Conservation (phyloP, 306 rosid species). For the Castanospermum australe region DNA sequence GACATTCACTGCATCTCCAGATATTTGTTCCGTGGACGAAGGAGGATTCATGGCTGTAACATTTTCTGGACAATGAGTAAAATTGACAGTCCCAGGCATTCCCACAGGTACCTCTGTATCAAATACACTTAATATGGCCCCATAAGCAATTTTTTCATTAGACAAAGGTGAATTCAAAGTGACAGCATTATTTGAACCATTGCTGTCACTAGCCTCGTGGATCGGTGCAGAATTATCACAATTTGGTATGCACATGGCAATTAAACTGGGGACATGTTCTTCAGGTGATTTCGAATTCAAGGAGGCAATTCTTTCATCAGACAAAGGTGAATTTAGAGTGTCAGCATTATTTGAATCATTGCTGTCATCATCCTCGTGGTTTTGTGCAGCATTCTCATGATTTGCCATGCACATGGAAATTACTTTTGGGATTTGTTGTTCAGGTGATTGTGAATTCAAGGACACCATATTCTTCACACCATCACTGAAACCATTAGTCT, state of each 20-base stretch:
- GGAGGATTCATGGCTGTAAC: conserved; percentile 26
- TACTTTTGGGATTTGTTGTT: conserved; percentile 26
- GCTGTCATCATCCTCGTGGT: background rate
- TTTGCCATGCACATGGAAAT: background rate
- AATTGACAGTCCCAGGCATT: conserved; percentile 15
- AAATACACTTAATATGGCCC: background rate
- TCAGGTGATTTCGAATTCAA: conserved; percentile 27
- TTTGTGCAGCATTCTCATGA: conserved; percentile 24
- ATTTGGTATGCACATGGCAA: background rate
- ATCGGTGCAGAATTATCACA: background rate
- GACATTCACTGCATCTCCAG: conserved; percentile 6
- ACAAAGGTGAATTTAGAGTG: conserved; percentile 14
- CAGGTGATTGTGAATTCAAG: conserved; percentile 29
- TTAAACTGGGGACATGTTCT: conserved; percentile 24
- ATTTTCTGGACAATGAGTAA: conserved; percentile 7
- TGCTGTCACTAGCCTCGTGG: background rate
- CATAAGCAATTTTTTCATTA: conserved; percentile 29
- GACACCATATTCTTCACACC: conserved; percentile 13
- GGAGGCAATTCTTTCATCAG: conserved; percentile 28
- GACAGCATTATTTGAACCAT: conserved; percentile 21
- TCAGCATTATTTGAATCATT: conserved; percentile 19
- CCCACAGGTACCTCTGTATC: conserved; percentile 17
- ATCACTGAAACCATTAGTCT: conserved; percentile 11
- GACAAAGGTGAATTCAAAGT: conserved; percentile 17
- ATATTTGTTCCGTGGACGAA: conserved; percentile 20